Evolutionary conservation across 495 filamentous ascomycete species (phyloP).

Genomic region (Xylaria flabelliformis): DNA sequence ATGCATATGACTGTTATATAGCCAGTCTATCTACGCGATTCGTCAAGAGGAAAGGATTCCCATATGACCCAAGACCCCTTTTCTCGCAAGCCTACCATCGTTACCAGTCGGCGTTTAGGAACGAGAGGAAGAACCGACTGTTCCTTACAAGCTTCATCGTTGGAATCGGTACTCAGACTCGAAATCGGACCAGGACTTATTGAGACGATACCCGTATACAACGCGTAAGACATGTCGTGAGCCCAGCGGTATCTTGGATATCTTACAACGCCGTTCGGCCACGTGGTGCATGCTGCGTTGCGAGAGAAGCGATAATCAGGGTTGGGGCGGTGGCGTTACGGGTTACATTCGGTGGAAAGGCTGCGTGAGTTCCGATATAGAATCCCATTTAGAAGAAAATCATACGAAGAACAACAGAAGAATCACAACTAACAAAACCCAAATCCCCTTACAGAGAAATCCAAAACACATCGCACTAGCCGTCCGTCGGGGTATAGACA

Average conservation of each 20-base stretch:
- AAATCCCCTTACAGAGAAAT: slow-evolving; percentile 7
- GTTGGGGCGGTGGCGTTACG: slow-evolving; percentile 8
- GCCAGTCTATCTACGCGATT: not conserved
- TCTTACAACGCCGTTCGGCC: not conserved
- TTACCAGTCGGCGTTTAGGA: not conserved
- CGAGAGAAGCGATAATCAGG: not conserved
- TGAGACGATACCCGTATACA: not conserved
- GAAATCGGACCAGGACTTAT: not conserved
- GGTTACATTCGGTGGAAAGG: slow-evolving; percentile 30
- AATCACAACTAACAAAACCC: not conserved
- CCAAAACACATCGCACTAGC: slow-evolving; percentile 32
- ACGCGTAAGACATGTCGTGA: not conserved
- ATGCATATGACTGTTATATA: not conserved
- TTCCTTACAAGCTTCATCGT: not conserved
- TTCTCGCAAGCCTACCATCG: not conserved
- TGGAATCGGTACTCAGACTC: not conserved
- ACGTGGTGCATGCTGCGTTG: not conserved
- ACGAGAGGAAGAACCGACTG: not conserved
- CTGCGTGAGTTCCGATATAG: slow-evolving; percentile 28
- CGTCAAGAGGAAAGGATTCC: not conserved
- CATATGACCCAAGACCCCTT: not conserved
- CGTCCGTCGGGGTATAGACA: slow-evolving; percentile 28
- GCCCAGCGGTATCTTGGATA: not conserved
- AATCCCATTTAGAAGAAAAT: too few species aligned
- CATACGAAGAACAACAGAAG: too few species aligned